These are phyloP conservation scores for Sapria himalayana DNA, from an alignment of 345 rosid genomes.

Conservation along the genomic window DNA sequence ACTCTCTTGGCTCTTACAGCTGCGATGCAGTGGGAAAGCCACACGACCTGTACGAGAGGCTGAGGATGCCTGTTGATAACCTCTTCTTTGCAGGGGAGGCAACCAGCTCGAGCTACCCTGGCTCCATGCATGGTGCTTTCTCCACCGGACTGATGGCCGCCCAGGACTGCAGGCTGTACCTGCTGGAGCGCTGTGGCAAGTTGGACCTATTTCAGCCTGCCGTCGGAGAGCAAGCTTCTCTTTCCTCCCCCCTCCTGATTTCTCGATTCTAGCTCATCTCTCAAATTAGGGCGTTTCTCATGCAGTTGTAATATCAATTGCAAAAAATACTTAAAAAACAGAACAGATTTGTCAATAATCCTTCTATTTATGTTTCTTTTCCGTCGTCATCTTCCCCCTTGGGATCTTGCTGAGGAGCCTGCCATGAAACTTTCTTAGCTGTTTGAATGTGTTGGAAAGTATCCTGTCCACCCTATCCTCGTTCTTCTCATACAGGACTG, in stretches of 20 bases:
- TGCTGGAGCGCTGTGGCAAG: constrained; percentile 71
- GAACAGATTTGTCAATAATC: too few species aligned
- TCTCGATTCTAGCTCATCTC: constrained; percentile 63
- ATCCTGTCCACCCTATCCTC: constrained; percentile 66
- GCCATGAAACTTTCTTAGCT: constrained; percentile 39
- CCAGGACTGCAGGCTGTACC: constrained; percentile 84
- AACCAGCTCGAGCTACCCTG: constrained; percentile 48
- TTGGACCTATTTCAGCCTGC: constrained; percentile 57
- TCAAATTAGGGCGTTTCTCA: too few species aligned
- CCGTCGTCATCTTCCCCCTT: constrained; percentile 33
- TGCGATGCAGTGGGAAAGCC: constrained; percentile 61
- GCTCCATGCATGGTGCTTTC: constrained; percentile 85
- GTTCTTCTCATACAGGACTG: constrained; percentile 66
- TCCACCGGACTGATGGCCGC: constrained; percentile 81
- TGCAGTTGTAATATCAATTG: too few species aligned
- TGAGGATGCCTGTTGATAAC: constrained; percentile 77
- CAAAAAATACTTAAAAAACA: too few species aligned
- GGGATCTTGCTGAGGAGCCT: constrained; percentile 57
- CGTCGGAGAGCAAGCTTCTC: constrained; percentile 45
- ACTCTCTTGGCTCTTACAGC: constrained; percentile 79
- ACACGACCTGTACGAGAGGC: constrained; percentile 70
- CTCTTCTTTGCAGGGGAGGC: constrained; percentile 98
- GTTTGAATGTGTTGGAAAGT: constrained; percentile 21
- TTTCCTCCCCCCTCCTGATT: constrained; percentile 58
- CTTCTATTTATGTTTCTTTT: constrained; percentile 45